These are phyloP conservation scores for Pleurotus djamor DNA, from an alignment of 768 basidiomycete genomes.

Conservation along the genomic window DNA sequence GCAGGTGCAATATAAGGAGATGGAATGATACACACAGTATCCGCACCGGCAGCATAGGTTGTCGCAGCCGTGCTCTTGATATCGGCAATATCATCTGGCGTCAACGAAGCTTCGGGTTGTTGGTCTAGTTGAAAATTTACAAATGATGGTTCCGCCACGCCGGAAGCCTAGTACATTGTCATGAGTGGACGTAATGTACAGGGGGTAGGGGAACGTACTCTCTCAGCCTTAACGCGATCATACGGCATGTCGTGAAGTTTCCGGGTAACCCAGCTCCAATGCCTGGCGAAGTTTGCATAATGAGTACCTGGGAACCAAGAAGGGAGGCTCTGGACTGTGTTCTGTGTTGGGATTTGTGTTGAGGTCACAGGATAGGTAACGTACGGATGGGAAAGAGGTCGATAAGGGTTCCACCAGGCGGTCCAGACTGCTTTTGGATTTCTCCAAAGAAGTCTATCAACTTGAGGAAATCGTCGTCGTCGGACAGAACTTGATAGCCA, in stretches of 20 bases:
- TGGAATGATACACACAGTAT: constrained; percentile 24
- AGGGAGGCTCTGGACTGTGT: neutral
- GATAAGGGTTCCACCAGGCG: constrained; percentile 12
- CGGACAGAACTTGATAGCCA: constrained; percentile 13
- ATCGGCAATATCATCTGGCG: constrained; percentile 44
- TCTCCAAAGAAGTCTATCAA: neutral
- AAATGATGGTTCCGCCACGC: neutral
- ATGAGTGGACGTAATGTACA: too few relatives aligned
- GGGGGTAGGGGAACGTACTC: neutral
- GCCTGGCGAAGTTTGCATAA: constrained; percentile 1
- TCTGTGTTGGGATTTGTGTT: neutral
- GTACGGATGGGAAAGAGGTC: constrained; percentile 17
- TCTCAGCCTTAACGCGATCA: neutral
- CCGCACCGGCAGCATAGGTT: constrained; percentile 44
- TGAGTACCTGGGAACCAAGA: constrained; percentile 6
- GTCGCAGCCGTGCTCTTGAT: constrained; percentile 56
- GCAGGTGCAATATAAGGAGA: too few relatives aligned
- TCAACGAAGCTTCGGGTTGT: constrained; percentile 29
- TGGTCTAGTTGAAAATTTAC: neutral
- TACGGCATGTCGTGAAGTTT: neutral
- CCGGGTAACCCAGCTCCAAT: neutral
- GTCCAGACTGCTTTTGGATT: constrained; percentile 7
- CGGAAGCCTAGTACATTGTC: neutral
- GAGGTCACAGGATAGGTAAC: neutral
- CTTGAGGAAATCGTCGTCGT: constrained; percentile 13